phyloP scores from a whole-genome alignment of 2,329 filamentous ascomycete species.

The Thielaviopsis cerberus region DNA sequence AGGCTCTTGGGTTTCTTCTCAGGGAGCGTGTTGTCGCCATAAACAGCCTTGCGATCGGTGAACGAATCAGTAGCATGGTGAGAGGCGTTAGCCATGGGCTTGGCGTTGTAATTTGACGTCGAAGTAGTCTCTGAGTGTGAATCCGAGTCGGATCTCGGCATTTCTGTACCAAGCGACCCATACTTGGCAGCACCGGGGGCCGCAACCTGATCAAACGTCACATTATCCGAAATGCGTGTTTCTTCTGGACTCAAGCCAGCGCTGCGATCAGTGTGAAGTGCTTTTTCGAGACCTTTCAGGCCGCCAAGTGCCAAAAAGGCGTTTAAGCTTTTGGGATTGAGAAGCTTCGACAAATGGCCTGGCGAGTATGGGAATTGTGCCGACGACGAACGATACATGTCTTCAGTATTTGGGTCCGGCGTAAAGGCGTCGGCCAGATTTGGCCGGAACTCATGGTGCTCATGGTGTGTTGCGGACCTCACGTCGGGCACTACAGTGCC shows the following conservation, averaged over 20 bases:
- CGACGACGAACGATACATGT: conserved; percentile 46
- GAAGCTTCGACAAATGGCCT: conserved; percentile 55
- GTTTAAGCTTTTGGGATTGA: conserved; percentile 60
- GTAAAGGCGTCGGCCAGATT: conserved; percentile 19
- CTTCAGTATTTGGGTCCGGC: conserved; percentile 51
- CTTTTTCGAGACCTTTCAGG: conserved; percentile 52
- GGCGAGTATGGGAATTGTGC: conserved; percentile 52
- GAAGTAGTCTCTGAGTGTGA: background rate
- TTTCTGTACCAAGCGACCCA: background rate
- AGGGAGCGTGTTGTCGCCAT: conserved; percentile 39
- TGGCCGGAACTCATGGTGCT: conserved; percentile 6
- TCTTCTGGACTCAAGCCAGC: conserved; percentile 56
- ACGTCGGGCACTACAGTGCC: conserved; percentile 1
- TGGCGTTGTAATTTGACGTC: background rate
- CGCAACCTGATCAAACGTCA: conserved; percentile 46
- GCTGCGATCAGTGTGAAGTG: conserved; percentile 45
- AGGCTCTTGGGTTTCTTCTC: conserved; percentile 41
- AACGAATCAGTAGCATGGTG: conserved; percentile 15
- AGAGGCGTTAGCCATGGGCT: background rate
- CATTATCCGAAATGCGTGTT: conserved; percentile 37
- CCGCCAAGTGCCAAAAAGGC: conserved; percentile 63
- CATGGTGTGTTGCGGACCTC: background rate
- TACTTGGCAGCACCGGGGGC: conserved; percentile 6
- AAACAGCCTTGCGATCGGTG: conserved; percentile 39
- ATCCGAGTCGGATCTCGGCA: background rate